Evolutionary conservation across 1,284 basidiomycete genomes (phyloP).

Genomic region (Irpex lacteus): DNA sequence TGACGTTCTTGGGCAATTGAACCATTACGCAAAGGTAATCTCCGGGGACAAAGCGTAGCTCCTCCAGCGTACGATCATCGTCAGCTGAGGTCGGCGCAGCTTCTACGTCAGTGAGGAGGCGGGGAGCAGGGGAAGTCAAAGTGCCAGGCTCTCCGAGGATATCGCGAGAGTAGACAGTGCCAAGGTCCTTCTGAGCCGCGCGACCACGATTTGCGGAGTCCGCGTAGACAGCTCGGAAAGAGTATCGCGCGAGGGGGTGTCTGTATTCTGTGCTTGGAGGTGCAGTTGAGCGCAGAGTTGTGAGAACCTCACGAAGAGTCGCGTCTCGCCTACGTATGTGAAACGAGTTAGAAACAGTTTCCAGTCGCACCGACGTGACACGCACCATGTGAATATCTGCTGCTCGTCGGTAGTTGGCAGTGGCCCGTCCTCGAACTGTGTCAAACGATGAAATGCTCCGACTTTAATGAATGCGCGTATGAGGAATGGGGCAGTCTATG

Average conservation of each 20-base stretch:
- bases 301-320: slow-evolving; percentile 71
- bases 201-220: slow-evolving; percentile 68
- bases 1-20: slow-evolving; percentile 64
- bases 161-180: slow-evolving; percentile 75
- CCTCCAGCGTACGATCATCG: slow-evolving; percentile 68
- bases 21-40: slow-evolving; percentile 74
- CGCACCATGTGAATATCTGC: slow-evolving; percentile 73
- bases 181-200: slow-evolving; percentile 71
- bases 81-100: slow-evolving; percentile 30
- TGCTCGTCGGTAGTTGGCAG: slow-evolving; percentile 75
- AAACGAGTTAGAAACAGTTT: neutral
- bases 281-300: slow-evolving; percentile 65
- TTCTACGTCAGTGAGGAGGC: slow-evolving; percentile 55
- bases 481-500: slow-evolving; percentile 72
- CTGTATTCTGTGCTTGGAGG: slow-evolving; percentile 64
- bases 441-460: slow-evolving; percentile 66
- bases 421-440: slow-evolving; percentile 70
- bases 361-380: slow-evolving; percentile 9
- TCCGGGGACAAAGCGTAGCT: slow-evolving; percentile 73
- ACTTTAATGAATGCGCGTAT: slow-evolving; percentile 80
- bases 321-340: slow-evolving; percentile 63
- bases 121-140: slow-evolving; percentile 50
- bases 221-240: slow-evolving; percentile 73
- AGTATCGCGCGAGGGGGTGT: slow-evolving; percentile 74
- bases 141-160: slow-evolving; percentile 74